Percentiles rank a stretch among this genome's conserved stretches.
phyloP scores from a whole-genome alignment of 2,329 filamentous ascomycete species.

The Fusarium nanum region DNA sequence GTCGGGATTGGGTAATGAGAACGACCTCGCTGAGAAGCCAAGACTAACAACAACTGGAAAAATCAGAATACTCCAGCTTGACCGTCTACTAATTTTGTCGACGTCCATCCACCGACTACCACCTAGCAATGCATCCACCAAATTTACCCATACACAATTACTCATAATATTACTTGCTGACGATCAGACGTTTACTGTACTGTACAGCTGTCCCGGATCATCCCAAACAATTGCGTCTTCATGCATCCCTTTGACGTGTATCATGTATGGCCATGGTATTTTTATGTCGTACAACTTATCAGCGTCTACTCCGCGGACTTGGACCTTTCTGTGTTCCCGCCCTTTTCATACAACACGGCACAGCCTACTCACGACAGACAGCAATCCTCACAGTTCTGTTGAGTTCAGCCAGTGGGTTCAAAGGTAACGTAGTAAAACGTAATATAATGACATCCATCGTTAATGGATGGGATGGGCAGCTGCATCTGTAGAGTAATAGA shows the following conservation, averaged over 20 bases:
- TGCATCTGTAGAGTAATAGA: constrained; percentile 45
- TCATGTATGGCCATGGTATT: neutral
- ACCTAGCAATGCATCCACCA: constrained; percentile 19
- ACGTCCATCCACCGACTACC: constrained; percentile 4
- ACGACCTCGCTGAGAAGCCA: constrained; percentile 45
- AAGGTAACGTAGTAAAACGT: constrained; percentile 47
- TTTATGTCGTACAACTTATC: constrained; percentile 4
- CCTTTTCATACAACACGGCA: constrained; percentile 20
- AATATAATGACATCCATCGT: constrained; percentile 27
- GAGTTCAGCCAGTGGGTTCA: constrained; percentile 17
- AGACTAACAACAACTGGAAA: constrained; percentile 31
- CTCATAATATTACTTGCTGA: constrained; percentile 23
- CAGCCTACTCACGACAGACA: neutral
- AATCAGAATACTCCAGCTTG: constrained; percentile 26
- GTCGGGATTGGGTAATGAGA: constrained; percentile 54
- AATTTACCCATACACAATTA: constrained; percentile 26
- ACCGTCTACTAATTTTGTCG: constrained; percentile 32
- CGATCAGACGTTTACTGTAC: constrained; percentile 23
- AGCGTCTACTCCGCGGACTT: constrained; percentile 30
- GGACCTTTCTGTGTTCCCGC: constrained; percentile 21
- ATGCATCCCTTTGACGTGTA: constrained; percentile 29
- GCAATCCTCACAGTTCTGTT: neutral
- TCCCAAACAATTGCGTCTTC: constrained; percentile 23
- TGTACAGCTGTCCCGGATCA: neutral
- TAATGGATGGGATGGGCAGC: constrained; percentile 23